A percentile compares a stretch with the other conserved stretches of the same genome.
Conservation (phyloP, 257 asterid species). For the Vinca minor region DNA sequence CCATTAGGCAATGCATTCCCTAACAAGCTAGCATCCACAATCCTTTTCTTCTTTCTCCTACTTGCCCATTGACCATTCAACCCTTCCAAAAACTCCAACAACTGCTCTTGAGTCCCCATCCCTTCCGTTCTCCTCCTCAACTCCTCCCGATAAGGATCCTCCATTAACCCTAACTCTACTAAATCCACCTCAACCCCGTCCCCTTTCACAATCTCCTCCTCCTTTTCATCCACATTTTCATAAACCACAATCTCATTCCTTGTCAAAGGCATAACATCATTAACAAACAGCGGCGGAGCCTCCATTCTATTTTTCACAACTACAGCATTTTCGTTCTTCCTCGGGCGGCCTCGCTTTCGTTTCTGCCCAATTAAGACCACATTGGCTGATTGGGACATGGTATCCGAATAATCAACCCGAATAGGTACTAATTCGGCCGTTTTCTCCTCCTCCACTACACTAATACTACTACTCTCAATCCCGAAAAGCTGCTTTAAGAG, state of each 20-base stretch:
- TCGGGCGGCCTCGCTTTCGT: constrained; percentile 56
- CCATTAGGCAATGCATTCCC: constrained; percentile 64
- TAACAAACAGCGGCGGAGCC: too few relatives aligned
- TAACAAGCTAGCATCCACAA: constrained; percentile 60
- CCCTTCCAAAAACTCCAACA: constrained; percentile 46
- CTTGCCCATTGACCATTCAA: constrained; percentile 75
- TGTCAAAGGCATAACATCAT: too few relatives aligned
- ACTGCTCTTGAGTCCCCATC: constrained; percentile 41
- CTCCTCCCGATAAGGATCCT: constrained; percentile 53
- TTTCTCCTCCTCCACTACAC: constrained; percentile 16
- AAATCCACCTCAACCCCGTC: constrained; percentile 60
- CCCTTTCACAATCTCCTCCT: constrained; percentile 39
- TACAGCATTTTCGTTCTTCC: constrained; percentile 19
- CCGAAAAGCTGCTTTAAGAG: constrained; percentile 50
- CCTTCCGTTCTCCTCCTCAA: constrained; percentile 44
- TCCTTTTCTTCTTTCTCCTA: constrained; percentile 69
- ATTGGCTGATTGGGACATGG: constrained; percentile 14
- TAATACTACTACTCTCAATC: constrained; percentile 15
- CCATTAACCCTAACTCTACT: constrained; percentile 37
- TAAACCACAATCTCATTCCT: constrained; percentile 20
- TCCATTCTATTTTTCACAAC: constrained; percentile 18
- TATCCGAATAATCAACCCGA: constrained; percentile 36
- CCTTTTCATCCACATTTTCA: constrained; percentile 37
- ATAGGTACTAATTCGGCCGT: constrained; percentile 34
- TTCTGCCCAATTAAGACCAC: constrained; percentile 21